These are phyloP conservation scores for Emmonsiellopsis sp. DNA, from an alignment of 2,329 filamentous ascomycete genomes.

Conservation along the genomic window DNA sequence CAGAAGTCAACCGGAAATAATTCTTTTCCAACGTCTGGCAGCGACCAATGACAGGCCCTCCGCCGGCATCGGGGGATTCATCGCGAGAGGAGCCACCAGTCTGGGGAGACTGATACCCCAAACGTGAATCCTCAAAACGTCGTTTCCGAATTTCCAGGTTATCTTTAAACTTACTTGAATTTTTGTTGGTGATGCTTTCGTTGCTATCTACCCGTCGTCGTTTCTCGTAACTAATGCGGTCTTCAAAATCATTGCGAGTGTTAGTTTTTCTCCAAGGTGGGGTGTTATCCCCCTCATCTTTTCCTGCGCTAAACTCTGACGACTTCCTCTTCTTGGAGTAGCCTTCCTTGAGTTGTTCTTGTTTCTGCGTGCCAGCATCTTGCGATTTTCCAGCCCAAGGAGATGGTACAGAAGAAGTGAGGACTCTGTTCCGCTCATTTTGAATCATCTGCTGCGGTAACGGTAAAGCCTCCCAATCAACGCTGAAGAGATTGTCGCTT, in stretches of 20 bases:
- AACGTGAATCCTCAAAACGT: constrained; percentile 60
- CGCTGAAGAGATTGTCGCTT: constrained; percentile 57
- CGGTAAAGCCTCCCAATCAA: constrained; percentile 76
- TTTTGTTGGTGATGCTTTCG: constrained; percentile 30
- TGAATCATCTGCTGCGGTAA: constrained; percentile 77
- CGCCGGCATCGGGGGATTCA: constrained; percentile 39
- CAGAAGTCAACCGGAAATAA: constrained; percentile 86
- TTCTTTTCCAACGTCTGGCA: constrained; percentile 81
- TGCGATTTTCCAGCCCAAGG: constrained; percentile 25
- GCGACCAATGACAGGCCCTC: constrained; percentile 72
- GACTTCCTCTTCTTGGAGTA: constrained; percentile 65
- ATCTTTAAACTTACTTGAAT: constrained; percentile 80
- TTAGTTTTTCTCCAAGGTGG: constrained; percentile 72
- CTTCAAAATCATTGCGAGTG: constrained; percentile 53
- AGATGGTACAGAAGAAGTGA: constrained; percentile 22
- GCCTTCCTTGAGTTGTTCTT: constrained; percentile 9
- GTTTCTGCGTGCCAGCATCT: constrained; percentile 12
- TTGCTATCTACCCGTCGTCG: constrained; percentile 38
- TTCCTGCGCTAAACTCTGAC: constrained; percentile 49
- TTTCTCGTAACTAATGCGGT: constrained; percentile 61
- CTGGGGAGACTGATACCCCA: constrained; percentile 31
- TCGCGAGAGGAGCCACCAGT: constrained; percentile 30
- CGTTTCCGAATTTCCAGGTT: constrained; percentile 80
- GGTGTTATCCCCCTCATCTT: constrained; percentile 43
- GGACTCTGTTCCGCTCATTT: constrained; percentile 51